Conservation (phyloP, 2,329 filamentous ascomycete genomes). For the Tympanopsis confertula region DNA sequence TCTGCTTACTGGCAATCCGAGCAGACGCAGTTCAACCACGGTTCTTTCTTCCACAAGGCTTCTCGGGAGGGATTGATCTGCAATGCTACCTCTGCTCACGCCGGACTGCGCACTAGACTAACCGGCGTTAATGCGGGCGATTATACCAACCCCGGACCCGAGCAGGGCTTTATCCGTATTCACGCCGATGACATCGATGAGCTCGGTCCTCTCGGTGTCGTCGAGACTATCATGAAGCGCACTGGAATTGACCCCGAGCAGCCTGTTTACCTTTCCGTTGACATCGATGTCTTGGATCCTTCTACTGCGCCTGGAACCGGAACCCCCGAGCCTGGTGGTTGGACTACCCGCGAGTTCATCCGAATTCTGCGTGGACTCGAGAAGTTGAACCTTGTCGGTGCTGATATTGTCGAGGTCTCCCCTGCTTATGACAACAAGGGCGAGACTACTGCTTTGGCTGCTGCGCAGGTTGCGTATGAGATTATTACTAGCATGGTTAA, state of each 20-base stretch:
- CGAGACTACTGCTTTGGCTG: conserved; percentile 73
- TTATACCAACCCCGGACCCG: conserved; percentile 54
- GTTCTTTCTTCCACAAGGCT: conserved; percentile 85
- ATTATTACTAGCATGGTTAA: conserved; percentile 69
- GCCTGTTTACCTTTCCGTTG: conserved; percentile 71
- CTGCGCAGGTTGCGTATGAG: conserved; percentile 75
- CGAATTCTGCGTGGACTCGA: conserved; percentile 73
- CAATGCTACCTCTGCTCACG: conserved; percentile 68
- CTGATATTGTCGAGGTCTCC: conserved; percentile 80
- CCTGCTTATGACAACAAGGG: conserved; percentile 73
- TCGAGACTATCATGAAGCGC: conserved; percentile 56
- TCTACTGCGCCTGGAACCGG: conserved; percentile 64
- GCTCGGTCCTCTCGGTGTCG: conserved; percentile 59
- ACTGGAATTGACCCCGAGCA: conserved; percentile 52
- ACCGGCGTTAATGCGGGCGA: conserved; percentile 52
- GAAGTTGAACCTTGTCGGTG: conserved; percentile 72
- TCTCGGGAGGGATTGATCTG: conserved; percentile 68
- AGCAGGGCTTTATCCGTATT: conserved; percentile 71
- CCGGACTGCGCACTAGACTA: conserved; percentile 69
- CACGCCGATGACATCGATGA: conserved; percentile 82
- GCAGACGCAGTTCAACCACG: conserved; percentile 73
- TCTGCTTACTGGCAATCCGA: conserved; percentile 62
- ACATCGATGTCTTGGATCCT: conserved; percentile 74
- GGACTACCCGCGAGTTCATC: conserved; percentile 82
- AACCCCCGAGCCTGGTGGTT: conserved; percentile 81